A percentile compares a stretch with the other conserved stretches of the same genome.
Evolutionary conservation across 202 grass and related monocot species (phyloP).

Genomic region (Dendrocalamus latiflorus): DNA sequence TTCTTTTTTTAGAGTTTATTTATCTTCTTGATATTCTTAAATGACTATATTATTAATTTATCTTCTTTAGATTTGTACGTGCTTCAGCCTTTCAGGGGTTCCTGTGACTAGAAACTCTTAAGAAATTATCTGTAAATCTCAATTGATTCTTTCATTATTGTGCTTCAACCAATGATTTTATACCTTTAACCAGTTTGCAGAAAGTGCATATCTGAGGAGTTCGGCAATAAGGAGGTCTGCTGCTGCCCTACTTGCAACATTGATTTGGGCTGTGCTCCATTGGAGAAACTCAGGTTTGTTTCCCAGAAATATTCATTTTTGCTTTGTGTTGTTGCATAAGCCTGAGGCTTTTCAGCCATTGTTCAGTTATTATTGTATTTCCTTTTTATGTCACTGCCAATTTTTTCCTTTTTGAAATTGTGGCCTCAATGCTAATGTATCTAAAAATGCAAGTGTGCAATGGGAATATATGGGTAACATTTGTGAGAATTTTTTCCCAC

Average conservation of each 20-base stretch:
- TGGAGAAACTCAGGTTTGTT: constrained; percentile 65
- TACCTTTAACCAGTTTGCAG: constrained; percentile 59
- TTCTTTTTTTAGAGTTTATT: not conserved
- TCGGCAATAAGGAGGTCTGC: constrained; percentile 45
- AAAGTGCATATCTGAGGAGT: constrained; percentile 62
- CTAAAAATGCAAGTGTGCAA: not conserved
- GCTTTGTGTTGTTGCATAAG: not conserved
- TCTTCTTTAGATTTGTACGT: too few species aligned
- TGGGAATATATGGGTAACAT: not conserved
- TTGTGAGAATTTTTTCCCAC: not conserved
- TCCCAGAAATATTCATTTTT: not conserved
- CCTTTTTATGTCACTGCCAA: not conserved
- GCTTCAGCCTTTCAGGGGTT: too few species aligned
- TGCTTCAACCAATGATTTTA: constrained; percentile 1
- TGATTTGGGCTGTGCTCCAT: constrained; percentile 54
- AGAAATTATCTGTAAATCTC: not conserved
- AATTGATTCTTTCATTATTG: too few species aligned
- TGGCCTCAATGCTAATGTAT: not conserved
- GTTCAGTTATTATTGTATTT: not conserved
- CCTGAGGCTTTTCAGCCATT: not conserved
- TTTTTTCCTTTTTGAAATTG: not conserved
- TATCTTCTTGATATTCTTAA: not conserved
- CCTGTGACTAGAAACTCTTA: not conserved
- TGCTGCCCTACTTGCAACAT: constrained; percentile 62
- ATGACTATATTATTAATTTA: not conserved